phyloP scores from a whole-genome alignment of 1,284 basidiomycete species.

The Tylopilus sp. region DNA sequence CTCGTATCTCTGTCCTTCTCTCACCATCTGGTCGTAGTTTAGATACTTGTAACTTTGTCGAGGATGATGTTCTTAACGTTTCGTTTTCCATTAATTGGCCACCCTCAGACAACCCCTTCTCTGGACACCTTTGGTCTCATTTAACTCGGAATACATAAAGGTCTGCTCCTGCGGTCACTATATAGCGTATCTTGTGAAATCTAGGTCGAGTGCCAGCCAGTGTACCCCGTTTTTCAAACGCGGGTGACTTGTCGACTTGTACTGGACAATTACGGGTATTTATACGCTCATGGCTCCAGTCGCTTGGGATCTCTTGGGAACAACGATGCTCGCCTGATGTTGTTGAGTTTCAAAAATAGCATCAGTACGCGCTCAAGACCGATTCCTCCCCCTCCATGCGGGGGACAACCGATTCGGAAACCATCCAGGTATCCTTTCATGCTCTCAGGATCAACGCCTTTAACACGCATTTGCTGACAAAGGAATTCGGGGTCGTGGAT shows the following conservation, averaged over 20 bases:
- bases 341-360: slow-evolving; percentile 93
- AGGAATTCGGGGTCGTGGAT: slow-evolving; percentile 89
- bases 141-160: slow-evolving; percentile 18
- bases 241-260: not conserved
- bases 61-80: slow-evolving; percentile 20
- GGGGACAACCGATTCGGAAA: slow-evolving; percentile 91
- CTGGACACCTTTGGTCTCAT: slow-evolving; percentile 20
- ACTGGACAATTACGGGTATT: not conserved
- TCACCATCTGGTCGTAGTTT: slow-evolving; percentile 19
- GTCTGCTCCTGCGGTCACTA: slow-evolving; percentile 16
- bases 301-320: slow-evolving; percentile 95
- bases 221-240: slow-evolving; percentile 4
- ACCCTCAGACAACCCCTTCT: slow-evolving; percentile 17
- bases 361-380: slow-evolving; percentile 94
- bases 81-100: slow-evolving; percentile 26
- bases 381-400: slow-evolving; percentile 82
- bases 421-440: slow-evolving; percentile 93
- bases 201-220: slow-evolving; percentile 9
- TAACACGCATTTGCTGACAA: slow-evolving; percentile 77
- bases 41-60: slow-evolving; percentile 21
- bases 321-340: slow-evolving; percentile 89
- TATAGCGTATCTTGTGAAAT: slow-evolving; percentile 21
- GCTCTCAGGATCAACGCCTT: slow-evolving; percentile 78
- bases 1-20: not conserved
- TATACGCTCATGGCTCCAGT: slow-evolving; percentile 55